phyloP scores from a whole-genome alignment of 2,329 filamentous ascomycete species.

The Helicocarpus griseus region DNA sequence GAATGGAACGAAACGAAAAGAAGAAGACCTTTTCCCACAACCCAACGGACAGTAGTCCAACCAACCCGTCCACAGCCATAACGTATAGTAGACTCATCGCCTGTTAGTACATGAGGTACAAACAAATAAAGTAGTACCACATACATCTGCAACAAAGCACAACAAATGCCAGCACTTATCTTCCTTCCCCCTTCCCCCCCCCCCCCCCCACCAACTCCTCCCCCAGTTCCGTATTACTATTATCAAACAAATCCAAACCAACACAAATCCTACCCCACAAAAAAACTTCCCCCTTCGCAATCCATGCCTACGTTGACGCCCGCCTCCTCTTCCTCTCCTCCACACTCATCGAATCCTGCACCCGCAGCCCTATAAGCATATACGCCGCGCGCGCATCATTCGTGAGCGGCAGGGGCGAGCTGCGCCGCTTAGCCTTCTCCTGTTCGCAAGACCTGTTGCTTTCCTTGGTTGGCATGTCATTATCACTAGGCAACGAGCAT shows the following conservation, averaged over 20 bases:
- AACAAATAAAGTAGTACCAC: too few species aligned
- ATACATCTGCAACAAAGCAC: too few species aligned
- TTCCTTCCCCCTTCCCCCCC: too few species aligned
- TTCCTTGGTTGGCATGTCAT: slow-evolving; percentile 2
- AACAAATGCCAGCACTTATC: too few species aligned
- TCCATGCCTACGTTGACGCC: slow-evolving; percentile 9
- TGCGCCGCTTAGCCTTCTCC: slow-evolving; percentile 10
- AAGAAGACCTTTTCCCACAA: too few species aligned
- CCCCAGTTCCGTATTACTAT: too few species aligned
- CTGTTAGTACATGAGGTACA: too few species aligned
- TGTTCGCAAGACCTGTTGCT: slow-evolving; percentile 5
- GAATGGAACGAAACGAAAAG: too few species aligned
- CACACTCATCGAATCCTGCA: slow-evolving; percentile 19
- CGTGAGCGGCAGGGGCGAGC: slow-evolving; percentile 16
- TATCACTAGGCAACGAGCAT: background rate
- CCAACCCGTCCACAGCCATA: too few species aligned
- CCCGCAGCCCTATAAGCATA: slow-evolving; percentile 26
- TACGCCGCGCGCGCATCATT: slow-evolving; percentile 29
- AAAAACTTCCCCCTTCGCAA: background rate
- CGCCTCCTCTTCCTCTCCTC: slow-evolving; percentile 16
- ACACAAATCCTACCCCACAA: background rate
- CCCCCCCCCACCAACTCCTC: too few species aligned
- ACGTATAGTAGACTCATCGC: too few species aligned
- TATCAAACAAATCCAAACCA: background rate
- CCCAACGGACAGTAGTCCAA: too few species aligned